Conservation (phyloP, 257 asterid genomes). For the Thymus mandschuricus region DNA sequence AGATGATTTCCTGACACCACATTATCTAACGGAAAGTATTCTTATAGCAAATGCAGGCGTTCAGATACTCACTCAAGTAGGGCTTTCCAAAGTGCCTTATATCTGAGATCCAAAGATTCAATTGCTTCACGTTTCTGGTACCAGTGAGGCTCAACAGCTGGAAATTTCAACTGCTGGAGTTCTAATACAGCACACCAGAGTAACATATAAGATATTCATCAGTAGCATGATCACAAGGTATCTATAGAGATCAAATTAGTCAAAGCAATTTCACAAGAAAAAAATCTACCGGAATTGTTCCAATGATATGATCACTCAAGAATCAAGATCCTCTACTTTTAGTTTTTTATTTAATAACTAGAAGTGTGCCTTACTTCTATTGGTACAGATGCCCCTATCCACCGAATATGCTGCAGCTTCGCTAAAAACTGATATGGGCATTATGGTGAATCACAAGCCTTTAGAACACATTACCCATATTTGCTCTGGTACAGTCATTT, state of each 20-base stretch:
- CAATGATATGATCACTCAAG: constrained; percentile 24
- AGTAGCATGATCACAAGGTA: constrained; percentile 30
- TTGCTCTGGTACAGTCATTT: background rate
- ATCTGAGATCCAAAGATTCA: constrained; percentile 67
- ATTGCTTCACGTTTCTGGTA: constrained; percentile 72
- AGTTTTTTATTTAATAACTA: background rate
- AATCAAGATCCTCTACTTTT: constrained; percentile 21
- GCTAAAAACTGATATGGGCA: constrained; percentile 5
- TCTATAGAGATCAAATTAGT: constrained; percentile 14
- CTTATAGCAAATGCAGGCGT: constrained; percentile 20
- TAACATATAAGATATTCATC: constrained; percentile 30
- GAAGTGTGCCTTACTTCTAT: constrained; percentile 3
- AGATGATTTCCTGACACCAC: constrained; percentile 6
- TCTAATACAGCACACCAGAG: constrained; percentile 43
- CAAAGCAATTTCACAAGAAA: constrained; percentile 22
- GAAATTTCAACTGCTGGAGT: constrained; percentile 60
- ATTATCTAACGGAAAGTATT: constrained; percentile 16
- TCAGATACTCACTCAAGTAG: constrained; percentile 66
- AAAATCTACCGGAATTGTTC: background rate
- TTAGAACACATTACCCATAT: background rate
- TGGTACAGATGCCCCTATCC: background rate
- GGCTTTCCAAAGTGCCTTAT: constrained; percentile 68
- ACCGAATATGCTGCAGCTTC: constrained; percentile 14
- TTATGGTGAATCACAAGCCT: constrained; percentile 12
- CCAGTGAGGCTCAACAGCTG: constrained; percentile 65